Evolutionary conservation across 1,284 basidiomycete species (phyloP).

Genomic region (Puccinia horiana): DNA sequence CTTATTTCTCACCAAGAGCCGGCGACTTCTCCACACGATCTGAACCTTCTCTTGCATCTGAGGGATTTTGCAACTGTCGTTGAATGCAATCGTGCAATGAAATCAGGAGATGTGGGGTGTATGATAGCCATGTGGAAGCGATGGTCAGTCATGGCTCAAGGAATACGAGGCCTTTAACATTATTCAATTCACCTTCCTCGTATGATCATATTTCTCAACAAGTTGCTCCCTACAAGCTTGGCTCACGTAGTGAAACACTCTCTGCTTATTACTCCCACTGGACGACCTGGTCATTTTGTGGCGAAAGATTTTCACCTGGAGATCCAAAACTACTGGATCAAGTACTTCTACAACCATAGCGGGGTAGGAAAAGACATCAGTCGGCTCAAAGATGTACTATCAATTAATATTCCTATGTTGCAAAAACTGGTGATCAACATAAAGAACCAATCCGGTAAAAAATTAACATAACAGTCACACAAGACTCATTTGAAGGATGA

Average conservation of each 20-base stretch:
- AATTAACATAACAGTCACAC: background rate
- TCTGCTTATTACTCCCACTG: background rate
- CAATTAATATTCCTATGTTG: background rate
- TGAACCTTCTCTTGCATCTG: background rate
- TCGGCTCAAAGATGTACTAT: background rate
- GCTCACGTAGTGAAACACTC: background rate
- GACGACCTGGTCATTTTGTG: background rate
- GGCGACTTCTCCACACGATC: background rate
- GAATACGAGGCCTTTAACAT: background rate
- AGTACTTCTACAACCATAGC: conserved; percentile 1
- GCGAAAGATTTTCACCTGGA: background rate
- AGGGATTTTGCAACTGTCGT: background rate
- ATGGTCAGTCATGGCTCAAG: conserved; percentile 1
- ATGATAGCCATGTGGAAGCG: background rate
- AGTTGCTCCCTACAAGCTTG: background rate
- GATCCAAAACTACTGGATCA: background rate
- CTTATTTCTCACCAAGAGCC: background rate
- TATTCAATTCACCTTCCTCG: conserved; percentile 1
- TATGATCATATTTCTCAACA: background rate
- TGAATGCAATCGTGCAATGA: conserved; percentile 6
- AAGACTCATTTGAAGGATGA: background rate
- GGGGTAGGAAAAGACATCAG: background rate
- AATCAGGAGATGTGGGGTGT: background rate
- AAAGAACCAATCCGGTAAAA: background rate
- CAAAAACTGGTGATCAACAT: background rate